A percentile compares a stretch with the other conserved stretches of the same genome.
Evolutionary conservation across 176 grass and related monocot species (phyloP).

Genomic region (Elymus sibiricus): DNA sequence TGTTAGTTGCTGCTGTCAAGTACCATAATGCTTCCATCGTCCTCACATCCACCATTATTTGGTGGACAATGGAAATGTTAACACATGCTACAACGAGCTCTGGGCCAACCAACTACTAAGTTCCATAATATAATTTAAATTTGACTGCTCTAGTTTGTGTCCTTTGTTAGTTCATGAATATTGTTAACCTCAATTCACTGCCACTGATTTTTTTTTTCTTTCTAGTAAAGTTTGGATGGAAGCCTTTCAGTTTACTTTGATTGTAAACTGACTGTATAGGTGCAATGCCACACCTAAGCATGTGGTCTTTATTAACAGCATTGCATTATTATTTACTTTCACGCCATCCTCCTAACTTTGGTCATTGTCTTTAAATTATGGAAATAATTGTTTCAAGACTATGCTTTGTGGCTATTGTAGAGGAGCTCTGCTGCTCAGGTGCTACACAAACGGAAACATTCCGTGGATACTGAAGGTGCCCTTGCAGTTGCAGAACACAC

Average conservation of each 20-base stretch:
- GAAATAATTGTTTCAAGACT: conserved; percentile 1
- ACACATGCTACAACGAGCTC: neutral
- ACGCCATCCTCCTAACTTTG: neutral
- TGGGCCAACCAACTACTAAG: neutral
- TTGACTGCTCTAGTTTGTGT: neutral
- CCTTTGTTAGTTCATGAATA: neutral
- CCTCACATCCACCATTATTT: conserved; percentile 7
- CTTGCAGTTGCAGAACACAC: conserved; percentile 31
- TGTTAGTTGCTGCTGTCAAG: neutral
- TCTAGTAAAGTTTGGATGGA: neutral
- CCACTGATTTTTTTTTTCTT: neutral
- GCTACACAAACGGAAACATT: conserved; percentile 45
- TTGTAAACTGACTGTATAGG: neutral
- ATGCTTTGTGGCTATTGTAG: conserved; percentile 40
- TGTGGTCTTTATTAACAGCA: neutral
- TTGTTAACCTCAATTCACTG: neutral
- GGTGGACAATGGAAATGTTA: neutral
- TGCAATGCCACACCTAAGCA: neutral
- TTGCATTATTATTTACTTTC: neutral
- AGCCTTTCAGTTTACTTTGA: conserved; percentile 1
- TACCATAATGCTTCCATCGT: neutral
- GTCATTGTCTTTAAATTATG: neutral
- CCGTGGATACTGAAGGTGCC: conserved; percentile 34
- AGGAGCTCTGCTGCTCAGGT: conserved; percentile 33
- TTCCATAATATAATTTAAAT: neutral